phyloP scores from a whole-genome alignment of 331 rosid genomes.

The Malus hybrid region DNA sequence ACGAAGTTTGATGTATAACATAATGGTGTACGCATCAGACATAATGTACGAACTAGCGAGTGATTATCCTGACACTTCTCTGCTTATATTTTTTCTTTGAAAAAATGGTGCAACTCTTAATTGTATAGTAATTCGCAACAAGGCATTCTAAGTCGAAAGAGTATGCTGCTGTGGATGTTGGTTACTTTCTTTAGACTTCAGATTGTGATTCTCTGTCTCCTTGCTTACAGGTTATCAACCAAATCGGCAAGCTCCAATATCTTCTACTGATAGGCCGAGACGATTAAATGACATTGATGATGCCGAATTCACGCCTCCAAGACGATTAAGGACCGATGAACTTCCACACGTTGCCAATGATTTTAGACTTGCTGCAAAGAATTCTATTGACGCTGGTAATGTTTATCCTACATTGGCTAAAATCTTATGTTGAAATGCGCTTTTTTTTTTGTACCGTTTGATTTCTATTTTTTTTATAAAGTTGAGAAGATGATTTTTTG shows the following conservation, averaged over 20 bases:
- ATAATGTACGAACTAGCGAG: too few relatives aligned
- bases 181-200: background rate
- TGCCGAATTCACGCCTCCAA: conserved; percentile 18
- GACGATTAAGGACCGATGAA: conserved; percentile 17
- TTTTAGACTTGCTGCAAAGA: conserved; percentile 23
- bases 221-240: conserved; percentile 18
- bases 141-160: background rate
- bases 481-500: too few relatives aligned
- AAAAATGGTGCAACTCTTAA: too few relatives aligned
- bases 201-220: background rate
- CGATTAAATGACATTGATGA: background rate
- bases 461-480: too few relatives aligned
- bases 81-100: background rate
- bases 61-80: background rate
- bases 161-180: background rate
- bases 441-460: too few relatives aligned
- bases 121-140: background rate
- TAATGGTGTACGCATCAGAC: too few relatives aligned
- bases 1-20: background rate
- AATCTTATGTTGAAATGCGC: too few relatives aligned
- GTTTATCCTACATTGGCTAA: too few relatives aligned
- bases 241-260: conserved; percentile 23
- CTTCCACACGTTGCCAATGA: conserved; percentile 17
- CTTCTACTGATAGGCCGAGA: conserved; percentile 5
- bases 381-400: conserved; percentile 27